Evolutionary conservation across 306 rosid genomes (phyloP), one percentile per base, ranked within the genome.

Genomic region (Begonia loranthoides): DNA sequence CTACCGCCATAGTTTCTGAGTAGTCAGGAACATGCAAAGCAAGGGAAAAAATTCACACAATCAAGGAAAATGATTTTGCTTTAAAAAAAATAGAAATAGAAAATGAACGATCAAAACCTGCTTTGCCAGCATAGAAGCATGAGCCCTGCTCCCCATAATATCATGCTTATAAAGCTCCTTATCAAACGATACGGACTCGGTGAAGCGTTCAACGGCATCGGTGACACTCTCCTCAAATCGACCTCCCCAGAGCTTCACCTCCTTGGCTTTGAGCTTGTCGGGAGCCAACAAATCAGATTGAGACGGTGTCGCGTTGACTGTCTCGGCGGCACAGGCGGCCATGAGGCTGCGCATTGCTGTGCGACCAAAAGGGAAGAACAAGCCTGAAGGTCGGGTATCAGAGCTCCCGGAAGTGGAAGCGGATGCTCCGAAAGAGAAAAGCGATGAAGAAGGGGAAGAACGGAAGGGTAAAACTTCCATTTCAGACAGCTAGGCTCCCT

Each of bases 231-330:
- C 83, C 65, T 90, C 79, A 64, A 90, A 90, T 21, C 99, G 79
- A n/a, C 99, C 99, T 15, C 95, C 99, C 99, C 99, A 90, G 0
- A 90, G 88, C 69, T 90, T 90, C 13, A 54, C 74, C 72, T 90
- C 95, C 66, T 90, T 90, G 49, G 75, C 51, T 51, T 66, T 67
- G 14, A 14, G 41, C 40, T 17, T 22, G 14, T 58, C 54, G 8
- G 61, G 21, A 7, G 47, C 5, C 14, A 43, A 43, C 6, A 6
- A 58, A 17, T 59, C 64, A 21, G 48, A 46, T 11, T 24, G 19
- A n/a, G 49, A 36, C 41, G 47, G 38, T 3, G 56, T 12, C 55
- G 50, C 47, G 14, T 59, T 10, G 22, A 52, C 9, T 1, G 45
- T 58, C 34, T 19, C 17, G 39, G 55, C 49, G 9, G 64, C 64